Base-by-base conservation (phyloP, 1,139 yeast species). In the Nakaseomyces glabratus region DNA sequence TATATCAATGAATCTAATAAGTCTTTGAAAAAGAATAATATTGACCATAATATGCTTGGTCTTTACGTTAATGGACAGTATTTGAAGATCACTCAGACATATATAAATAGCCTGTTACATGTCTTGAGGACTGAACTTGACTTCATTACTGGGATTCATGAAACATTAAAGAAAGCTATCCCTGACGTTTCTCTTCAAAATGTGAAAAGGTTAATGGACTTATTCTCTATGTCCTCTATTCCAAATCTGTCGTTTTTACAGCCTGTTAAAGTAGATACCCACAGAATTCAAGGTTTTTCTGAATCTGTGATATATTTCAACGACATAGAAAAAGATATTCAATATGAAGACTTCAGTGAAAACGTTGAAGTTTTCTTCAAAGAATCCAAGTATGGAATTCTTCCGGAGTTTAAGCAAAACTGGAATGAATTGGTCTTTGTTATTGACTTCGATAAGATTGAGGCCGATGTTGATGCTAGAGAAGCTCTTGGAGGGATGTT, bases 381-480 rank as follows among this genome's bases (percentile, higher is more conserved):
- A 24, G 48, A 61, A 30, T 45, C 63, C 35, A 55, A 52, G 37
- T 64, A 66, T 14, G 86, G 84, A 6, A 78, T 75, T 47, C 61
- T 85, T 9, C 93, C 93, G 1, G 70, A 71, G 4, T 67, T 80
- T 28, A 68, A 68, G 35, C 86, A 82, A 45, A 90, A 90, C 51
- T 65, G 85, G 39, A 86, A 82, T 51, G 82, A 85, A 31, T 43
- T 82, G 21, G 71, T 90, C 0, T 76, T 86, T 51, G 82, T 73
- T 0, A 51, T 86, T n/a, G 77, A 81, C 45, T 61, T 85, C 24
- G 62, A 77, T 0, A 65, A 73, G 40, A 61, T 66, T 14, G 58
- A 63, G 2, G 4, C 12, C 6, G 73, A 76, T 52, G 48, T 69
- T 40, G 56, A 62, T 22, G 68, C 66, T 1, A 48, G 69, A 41